A percentile compares a stretch with the other conserved stretches of the same genome.
Conservation (phyloP, 768 basidiomycete species). For the Wakefieldia striispora region DNA sequence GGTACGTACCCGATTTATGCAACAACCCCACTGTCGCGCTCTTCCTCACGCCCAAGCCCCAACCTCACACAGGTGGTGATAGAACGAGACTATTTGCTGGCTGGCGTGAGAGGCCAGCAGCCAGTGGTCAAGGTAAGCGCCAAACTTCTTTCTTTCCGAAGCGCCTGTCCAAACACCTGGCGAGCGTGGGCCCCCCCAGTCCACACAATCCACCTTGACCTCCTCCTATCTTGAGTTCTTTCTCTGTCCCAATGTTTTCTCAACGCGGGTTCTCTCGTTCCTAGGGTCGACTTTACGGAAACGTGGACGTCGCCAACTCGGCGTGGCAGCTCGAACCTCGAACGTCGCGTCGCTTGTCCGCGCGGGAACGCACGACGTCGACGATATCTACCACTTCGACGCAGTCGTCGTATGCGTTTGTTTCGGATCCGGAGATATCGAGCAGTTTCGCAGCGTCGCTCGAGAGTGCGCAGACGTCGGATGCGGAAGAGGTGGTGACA, state of each 20-base stretch:
- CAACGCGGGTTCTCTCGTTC: background rate
- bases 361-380: constrained; percentile 72
- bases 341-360: constrained; percentile 40
- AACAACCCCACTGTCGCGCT: background rate
- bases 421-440: constrained; percentile 83
- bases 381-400: constrained; percentile 73
- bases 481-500: constrained; percentile 58
- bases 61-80: constrained; percentile 60
- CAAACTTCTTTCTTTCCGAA: constrained; percentile 4
- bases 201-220: no score
- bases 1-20: constrained; percentile 39
- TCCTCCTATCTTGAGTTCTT: no score
- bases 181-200: background rate
- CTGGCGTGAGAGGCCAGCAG: constrained; percentile 66
- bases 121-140: constrained; percentile 68
- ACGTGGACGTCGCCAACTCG: constrained; percentile 62
- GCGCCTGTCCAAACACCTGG: background rate
- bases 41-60: background rate
- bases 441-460: constrained; percentile 83
- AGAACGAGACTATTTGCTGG: constrained; percentile 68
- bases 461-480: constrained; percentile 70
- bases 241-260: no score
- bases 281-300: constrained; percentile 73
- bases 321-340: constrained; percentile 82
- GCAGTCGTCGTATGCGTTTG: constrained; percentile 76